These are phyloP conservation scores for Monosporozyma yasuniensis DNA, from an alignment of 805 yeast species.

Conservation along the genomic window DNA sequence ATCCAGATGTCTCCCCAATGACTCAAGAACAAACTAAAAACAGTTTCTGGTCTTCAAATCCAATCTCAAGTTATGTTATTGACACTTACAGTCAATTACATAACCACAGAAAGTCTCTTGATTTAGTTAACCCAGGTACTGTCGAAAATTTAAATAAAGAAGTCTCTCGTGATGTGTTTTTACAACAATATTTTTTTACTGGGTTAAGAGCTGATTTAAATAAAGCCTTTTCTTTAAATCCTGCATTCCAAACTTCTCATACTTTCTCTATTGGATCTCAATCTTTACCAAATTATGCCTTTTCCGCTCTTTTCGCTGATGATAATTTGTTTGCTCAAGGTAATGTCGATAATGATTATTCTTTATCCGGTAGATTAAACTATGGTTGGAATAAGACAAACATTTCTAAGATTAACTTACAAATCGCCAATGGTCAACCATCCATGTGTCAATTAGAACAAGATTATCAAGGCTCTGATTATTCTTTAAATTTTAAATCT, in stretches of 20 bases:
- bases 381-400: constrained; percentile 80
- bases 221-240: constrained; percentile 83
- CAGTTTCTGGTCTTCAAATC: constrained; percentile 69
- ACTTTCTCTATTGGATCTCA: constrained; percentile 83
- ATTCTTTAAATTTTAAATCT: constrained; percentile 79
- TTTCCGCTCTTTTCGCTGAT: constrained; percentile 80
- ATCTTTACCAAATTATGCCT: constrained; percentile 81
- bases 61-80: constrained; percentile 69
- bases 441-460: constrained; percentile 94
- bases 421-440: constrained; percentile 81
- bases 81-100: constrained; percentile 63
- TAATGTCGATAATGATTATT: constrained; percentile 76
- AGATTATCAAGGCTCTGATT: constrained; percentile 86
- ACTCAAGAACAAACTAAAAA: constrained; percentile 43
- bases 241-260: constrained; percentile 95
- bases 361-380: constrained; percentile 81
- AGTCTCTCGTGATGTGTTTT: constrained; percentile 86
- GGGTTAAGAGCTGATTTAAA: constrained; percentile 95
- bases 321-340: constrained; percentile 86
- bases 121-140: constrained; percentile 87
- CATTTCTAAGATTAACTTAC: constrained; percentile 77
- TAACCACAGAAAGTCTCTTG: constrained; percentile 73
- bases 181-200: constrained; percentile 81
- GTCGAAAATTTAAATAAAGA: constrained; percentile 89
- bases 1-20: constrained; percentile 48